Evolutionary conservation across 164 flowering plant genomes (phyloP).

Genomic region (Aristolochia contorta): DNA sequence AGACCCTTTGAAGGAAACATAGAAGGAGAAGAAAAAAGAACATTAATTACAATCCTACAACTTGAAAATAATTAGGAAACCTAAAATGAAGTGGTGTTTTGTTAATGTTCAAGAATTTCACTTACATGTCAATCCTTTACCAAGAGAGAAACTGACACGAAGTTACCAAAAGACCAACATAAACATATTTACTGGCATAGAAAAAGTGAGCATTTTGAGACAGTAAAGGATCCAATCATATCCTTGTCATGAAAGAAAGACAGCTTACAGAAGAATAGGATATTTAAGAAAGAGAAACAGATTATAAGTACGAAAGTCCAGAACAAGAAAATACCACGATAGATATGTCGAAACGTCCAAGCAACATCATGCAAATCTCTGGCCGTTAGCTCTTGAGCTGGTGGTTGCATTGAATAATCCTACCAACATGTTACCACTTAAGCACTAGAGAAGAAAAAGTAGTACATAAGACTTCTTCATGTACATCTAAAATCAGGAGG

Average conservation of each 20-base stretch:
- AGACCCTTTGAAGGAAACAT: neutral
- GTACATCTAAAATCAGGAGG: no score
- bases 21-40: neutral
- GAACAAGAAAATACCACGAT: no score
- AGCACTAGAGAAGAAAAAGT: slow-evolving; percentile 8
- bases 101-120: neutral
- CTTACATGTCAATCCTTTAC: neutral
- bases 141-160: no score
- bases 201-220: no score
- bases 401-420: slow-evolving; percentile 97
- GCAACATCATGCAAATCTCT: slow-evolving; percentile 10
- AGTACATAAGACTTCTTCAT: no score
- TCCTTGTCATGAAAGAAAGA: no score
- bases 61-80: neutral
- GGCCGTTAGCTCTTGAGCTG: slow-evolving; percentile 70
- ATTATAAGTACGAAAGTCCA: no score
- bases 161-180: no score
- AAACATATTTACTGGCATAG: no score
- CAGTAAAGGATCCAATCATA: no score
- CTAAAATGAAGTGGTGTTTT: neutral
- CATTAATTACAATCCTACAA: neutral
- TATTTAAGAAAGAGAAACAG: no score
- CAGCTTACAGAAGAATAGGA: no score
- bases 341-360: neutral
- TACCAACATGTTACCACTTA: slow-evolving; percentile 15